Conservation (phyloP, 164 flowering plant species). For the Euptelea pleiosperma region DNA sequence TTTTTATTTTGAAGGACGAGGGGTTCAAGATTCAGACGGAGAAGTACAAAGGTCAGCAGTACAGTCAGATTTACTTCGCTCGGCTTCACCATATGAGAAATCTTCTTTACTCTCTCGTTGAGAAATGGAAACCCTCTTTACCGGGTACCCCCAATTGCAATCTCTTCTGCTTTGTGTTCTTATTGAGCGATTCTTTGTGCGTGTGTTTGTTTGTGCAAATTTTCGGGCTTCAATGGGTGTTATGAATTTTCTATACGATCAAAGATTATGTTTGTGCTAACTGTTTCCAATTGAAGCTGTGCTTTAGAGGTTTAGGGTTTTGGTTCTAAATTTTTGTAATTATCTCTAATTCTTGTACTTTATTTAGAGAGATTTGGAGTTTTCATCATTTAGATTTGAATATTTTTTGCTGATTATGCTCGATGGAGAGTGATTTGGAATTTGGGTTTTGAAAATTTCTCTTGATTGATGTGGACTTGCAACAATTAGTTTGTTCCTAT, state of each 20-base stretch:
- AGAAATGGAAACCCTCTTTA: slow-evolving; percentile 76
- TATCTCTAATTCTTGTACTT: too few relatives aligned
- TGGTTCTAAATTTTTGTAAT: not conserved
- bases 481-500: too few relatives aligned
- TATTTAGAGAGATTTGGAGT: not conserved
- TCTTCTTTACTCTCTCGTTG: slow-evolving; percentile 56
- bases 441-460: too few relatives aligned
- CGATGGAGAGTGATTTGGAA: not conserved
- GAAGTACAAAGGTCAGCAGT: slow-evolving; percentile 89
- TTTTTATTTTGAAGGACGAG: slow-evolving; percentile 52
- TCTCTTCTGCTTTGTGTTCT: not conserved
- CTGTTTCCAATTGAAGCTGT: not conserved
- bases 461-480: too few relatives aligned
- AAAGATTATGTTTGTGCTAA: not conserved
- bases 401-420: not conserved
- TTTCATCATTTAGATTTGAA: not conserved
- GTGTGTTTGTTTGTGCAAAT: not conserved
- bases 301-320: not conserved
- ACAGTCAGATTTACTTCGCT: slow-evolving; percentile 89
- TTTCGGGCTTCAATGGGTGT: not conserved
- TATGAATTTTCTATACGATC: not conserved
- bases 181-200: not conserved
- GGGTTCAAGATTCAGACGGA: slow-evolving; percentile 60
- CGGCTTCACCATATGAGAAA: slow-evolving; percentile 75
- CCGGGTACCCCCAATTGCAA: slow-evolving; percentile 44